Base-by-base conservation (phyloP, 352 stramenopile genomes). In the Phytophthora palmivora region DNA sequence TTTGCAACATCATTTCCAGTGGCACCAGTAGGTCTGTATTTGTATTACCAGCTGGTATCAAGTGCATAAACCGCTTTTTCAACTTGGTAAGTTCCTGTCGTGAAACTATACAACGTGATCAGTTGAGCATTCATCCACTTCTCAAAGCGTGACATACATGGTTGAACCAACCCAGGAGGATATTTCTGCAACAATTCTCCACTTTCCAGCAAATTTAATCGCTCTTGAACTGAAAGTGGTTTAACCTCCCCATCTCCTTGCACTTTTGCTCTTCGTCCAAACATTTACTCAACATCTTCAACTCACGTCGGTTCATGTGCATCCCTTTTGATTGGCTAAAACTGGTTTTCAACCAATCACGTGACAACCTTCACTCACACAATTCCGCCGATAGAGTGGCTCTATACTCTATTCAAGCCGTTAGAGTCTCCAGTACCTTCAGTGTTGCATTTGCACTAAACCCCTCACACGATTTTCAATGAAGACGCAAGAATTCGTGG, bases 61-160 rank as follows among this genome's bases (percentile, higher is more conserved):
- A 9, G 7, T 58, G 59, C 32, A 67, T 59, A 44, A 87, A 87
- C 3, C 74, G 64, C 46, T 63, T 69, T 58, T 82, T 84, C 36
- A 87, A 49, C 1, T 69, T 48, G 1, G 14, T 54, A 15, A 87
- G 44, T n/a, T 82, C 77, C 50, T 87, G 68, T 21, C 70, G 43
- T 5, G 74, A 77, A 37, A 82, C 77, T 86, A 24, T n/a, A 3
- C 3, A 41, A 38, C n/a, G 5, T 34, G 11, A 12, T 28, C 24
- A 28, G 24, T 28, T 28, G 24, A 3, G 6, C 24, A 28, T 28
- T 28, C 6, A 6, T 6, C 24, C 24, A 28, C 24, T 6, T 3
- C 3, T 28, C 24, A 3, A 28, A 28, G 6, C 24, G 12, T n/a
- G n/a, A 30, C 72, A 18, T 70, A 85, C 76, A 85, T 11, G 76